phyloP scores from a whole-genome alignment of 495 filamentous ascomycete species.

The Xylaria bambusicola region DNA sequence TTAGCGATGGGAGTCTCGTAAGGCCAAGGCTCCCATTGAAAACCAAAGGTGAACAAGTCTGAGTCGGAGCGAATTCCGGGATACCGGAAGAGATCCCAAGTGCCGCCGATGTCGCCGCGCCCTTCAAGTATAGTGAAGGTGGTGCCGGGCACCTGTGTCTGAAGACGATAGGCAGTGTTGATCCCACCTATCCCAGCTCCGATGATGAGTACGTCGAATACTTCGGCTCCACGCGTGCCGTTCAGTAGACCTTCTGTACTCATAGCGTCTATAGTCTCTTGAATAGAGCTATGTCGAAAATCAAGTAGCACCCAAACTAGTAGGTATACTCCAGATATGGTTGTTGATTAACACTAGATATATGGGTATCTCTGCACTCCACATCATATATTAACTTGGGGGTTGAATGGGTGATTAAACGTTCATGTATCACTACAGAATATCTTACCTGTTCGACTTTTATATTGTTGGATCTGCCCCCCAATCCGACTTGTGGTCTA shows the following conservation, averaged over 20 bases:
- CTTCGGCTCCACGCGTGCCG: conserved; percentile 5
- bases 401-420: no score
- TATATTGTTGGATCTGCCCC: no score
- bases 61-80: conserved; percentile 71
- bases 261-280: not conserved
- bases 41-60: conserved; percentile 67
- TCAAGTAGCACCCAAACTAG: no score
- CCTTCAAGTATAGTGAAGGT: conserved; percentile 65
- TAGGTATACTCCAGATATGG: no score
- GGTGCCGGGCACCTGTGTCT: conserved; percentile 57
- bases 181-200: conserved; percentile 78
- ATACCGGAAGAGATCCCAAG: conserved; percentile 73
- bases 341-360: no score
- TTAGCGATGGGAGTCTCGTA: conserved; percentile 60
- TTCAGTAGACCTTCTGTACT: not conserved
- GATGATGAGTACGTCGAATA: conserved; percentile 65
- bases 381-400: no score
- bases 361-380: no score
- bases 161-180: conserved; percentile 71
- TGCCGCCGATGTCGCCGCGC: conserved; percentile 63
- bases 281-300: not conserved
- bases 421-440: no score
- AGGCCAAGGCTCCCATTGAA: conserved; percentile 61
- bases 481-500: no score
- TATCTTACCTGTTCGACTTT: no score